phyloP scores from a whole-genome alignment of 2,329 filamentous ascomycete genomes.

The Aspergillus hortae region DNA sequence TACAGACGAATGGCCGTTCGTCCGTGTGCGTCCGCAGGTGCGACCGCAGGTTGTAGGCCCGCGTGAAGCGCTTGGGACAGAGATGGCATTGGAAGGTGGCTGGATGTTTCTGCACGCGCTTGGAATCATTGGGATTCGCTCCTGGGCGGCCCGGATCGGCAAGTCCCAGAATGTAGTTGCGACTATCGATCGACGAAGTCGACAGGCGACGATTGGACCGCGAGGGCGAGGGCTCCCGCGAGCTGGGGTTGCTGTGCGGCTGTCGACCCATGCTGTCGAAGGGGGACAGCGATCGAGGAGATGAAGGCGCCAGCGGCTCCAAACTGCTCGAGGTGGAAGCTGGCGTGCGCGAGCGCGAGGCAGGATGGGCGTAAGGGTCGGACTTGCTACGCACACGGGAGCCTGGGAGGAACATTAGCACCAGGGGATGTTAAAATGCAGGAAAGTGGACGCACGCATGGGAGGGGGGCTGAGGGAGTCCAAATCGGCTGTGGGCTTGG shows the following conservation, averaged over 20 bases:
- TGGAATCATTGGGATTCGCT: slow-evolving; percentile 57
- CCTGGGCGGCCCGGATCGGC: slow-evolving; percentile 83
- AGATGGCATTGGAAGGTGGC: slow-evolving; percentile 93
- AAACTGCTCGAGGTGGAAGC: slow-evolving; percentile 31
- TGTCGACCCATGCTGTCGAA: slow-evolving; percentile 30
- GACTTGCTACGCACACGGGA: slow-evolving; percentile 57
- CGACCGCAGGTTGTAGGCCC: slow-evolving; percentile 93
- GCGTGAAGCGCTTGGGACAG: slow-evolving; percentile 92
- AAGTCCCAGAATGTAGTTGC: slow-evolving; percentile 81
- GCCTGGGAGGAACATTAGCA: slow-evolving; percentile 32
- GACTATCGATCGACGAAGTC: slow-evolving; percentile 51
- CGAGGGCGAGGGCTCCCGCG: slow-evolving; percentile 44
- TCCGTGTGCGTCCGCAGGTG: slow-evolving; percentile 96
- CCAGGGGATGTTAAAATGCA: not conserved
- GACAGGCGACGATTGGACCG: slow-evolving; percentile 42
- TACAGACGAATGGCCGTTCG: slow-evolving; percentile 94
- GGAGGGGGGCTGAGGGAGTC: slow-evolving; percentile 80
- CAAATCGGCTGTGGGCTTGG: slow-evolving; percentile 62
- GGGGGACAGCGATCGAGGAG: slow-evolving; percentile 45
- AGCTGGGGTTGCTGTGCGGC: slow-evolving; percentile 38
- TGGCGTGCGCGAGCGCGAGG: slow-evolving; percentile 36
- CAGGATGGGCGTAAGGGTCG: slow-evolving; percentile 53
- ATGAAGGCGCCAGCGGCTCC: slow-evolving; percentile 27
- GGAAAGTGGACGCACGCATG: slow-evolving; percentile 42
- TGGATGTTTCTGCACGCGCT: slow-evolving; percentile 94